Evolutionary conservation across 768 basidiomycete species (phyloP).

Genomic region (Rhodotorula diobovata): DNA sequence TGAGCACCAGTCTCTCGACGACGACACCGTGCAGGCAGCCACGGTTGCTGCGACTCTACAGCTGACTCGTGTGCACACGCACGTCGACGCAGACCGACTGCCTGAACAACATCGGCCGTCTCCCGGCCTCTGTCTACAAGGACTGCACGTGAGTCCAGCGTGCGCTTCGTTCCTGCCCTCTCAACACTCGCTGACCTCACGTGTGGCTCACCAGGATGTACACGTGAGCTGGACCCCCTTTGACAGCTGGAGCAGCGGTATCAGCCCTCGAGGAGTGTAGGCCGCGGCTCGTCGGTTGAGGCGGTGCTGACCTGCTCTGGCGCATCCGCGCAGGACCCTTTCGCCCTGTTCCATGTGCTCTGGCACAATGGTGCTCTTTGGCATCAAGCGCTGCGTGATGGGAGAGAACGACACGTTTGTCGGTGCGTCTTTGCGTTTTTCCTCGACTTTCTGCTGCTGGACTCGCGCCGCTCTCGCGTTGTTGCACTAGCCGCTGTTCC

Average conservation of each 20-base stretch:
- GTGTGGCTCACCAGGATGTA: no score
- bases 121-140: constrained; percentile 34
- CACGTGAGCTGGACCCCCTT: background rate
- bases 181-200: no score
- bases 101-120: constrained; percentile 55
- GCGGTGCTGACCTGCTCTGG: background rate
- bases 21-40: background rate
- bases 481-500: no score
- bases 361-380: constrained; percentile 52
- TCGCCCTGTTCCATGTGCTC: constrained; percentile 66
- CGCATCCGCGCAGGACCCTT: constrained; percentile 21
- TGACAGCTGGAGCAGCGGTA: no score
- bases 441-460: background rate
- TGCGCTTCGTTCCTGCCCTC: no score
- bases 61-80: background rate
- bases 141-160: constrained; percentile 24
- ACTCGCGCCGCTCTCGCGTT: no score
- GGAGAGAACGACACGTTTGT: constrained; percentile 60
- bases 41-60: background rate
- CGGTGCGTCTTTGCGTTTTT: constrained; percentile 40
- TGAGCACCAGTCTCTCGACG: constrained; percentile 16
- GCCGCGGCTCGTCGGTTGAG: no score
- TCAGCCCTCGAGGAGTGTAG: no score
- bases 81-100: constrained; percentile 45
- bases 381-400: constrained; percentile 63